phyloP scores from a whole-genome alignment of 257 asterid genomes.

The Nicotiana knightiana region DNA sequence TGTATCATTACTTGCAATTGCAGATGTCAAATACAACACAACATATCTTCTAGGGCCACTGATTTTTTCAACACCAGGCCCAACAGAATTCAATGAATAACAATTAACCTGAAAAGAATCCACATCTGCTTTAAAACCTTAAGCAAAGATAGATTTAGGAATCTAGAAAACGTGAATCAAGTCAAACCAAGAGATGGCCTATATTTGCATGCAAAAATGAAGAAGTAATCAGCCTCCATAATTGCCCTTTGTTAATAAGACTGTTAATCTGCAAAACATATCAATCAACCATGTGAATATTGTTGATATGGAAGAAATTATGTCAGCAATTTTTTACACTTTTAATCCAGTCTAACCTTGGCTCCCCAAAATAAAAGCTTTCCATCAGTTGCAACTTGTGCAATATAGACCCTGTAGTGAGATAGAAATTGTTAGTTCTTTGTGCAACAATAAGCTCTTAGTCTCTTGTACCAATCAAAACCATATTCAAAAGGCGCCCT shows the following conservation, averaged over 20 bases:
- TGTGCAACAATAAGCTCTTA: background rate
- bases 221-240: slow-evolving; percentile 85
- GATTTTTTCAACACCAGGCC: slow-evolving; percentile 65
- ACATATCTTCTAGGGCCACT: slow-evolving; percentile 73
- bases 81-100: slow-evolving; percentile 71
- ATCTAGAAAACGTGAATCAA: slow-evolving; percentile 11
- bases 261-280: slow-evolving; percentile 62
- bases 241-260: slow-evolving; percentile 72
- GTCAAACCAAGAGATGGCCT: slow-evolving; percentile 76
- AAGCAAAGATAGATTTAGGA: slow-evolving; percentile 7
- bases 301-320: background rate
- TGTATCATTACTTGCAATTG: slow-evolving; percentile 59
- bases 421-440: background rate
- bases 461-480: background rate
- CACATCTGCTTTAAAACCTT: slow-evolving; percentile 11
- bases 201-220: slow-evolving; percentile 79
- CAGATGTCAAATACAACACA: slow-evolving; percentile 63
- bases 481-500: background rate
- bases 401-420: slow-evolving; percentile 52
- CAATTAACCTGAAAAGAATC: slow-evolving; percentile 67
- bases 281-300: background rate
- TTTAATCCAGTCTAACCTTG: slow-evolving; percentile 44
- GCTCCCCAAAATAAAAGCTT: slow-evolving; percentile 76
- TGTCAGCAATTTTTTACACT: background rate
- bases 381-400: slow-evolving; percentile 64